Base-by-base conservation (phyloP, 2,329 filamentous ascomycete species). In the Sclerotinia trifoliorum region DNA sequence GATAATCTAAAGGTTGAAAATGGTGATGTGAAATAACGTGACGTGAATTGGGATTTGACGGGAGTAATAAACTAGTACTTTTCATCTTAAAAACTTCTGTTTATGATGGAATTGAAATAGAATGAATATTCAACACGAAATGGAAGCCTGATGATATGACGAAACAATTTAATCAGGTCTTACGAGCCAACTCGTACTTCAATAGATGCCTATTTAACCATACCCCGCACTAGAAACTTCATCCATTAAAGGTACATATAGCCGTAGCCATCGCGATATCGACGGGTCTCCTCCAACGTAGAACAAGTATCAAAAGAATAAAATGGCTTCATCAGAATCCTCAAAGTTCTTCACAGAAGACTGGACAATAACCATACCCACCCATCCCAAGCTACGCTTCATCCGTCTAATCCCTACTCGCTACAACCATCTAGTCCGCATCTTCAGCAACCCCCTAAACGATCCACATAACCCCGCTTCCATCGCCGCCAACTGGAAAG, bases 301-400 rank as follows among this genome's bases (percentile, higher is more conserved):
- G 8, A 60, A 21, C 3, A 46, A 46, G 3, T 2, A 7, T 2
- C 17, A 46, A 32, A 60, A 35, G 35, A 58, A 26, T 26, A 24
- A 46, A 2, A 61, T 49, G 58, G 6, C 29, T 8, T 19, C 6
- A 49, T 19, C 10, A 8, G 58, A 62, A 3, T 19, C 51, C 1
- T 39, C 57, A 6, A 64, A 70, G 24, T 67, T 72, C 19, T 72
- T 71, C 54, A 71, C 68, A 17, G 32, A 71, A 15, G 60, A 66
- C 64, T 71, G 70, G 70, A 68, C 55, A 32, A 65, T 71, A 51
- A 70, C 66, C 8, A 32, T 72, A 0, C 66, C 69, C 13, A 19
- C 67, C 5, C 57, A 63, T 32, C 70, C 70, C 29, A 35, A 61
- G 54, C 68, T 72, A 21, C 65, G 60, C 60, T 72, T 71, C 57